Percentiles rank a stretch among this genome's conserved stretches.
Evolutionary conservation across 176 grass and related monocot species (phyloP).

Genomic region (Echinochloa phyllopogon): DNA sequence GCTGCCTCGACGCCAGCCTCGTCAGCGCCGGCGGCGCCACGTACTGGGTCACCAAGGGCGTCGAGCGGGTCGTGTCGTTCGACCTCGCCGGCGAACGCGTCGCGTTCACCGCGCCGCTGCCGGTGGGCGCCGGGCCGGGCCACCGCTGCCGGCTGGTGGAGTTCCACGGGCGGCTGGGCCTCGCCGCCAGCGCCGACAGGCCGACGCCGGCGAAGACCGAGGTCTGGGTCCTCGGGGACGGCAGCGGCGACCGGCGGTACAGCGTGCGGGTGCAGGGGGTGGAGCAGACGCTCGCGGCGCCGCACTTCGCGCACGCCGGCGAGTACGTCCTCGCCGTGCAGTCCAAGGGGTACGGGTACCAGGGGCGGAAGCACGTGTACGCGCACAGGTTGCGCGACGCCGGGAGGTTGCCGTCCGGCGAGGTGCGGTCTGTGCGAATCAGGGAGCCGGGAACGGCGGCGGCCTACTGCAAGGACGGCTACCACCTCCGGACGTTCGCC

Average conservation of each 20-base stretch:
- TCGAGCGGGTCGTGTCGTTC: slow-evolving; percentile 4
- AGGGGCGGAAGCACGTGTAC: background rate
- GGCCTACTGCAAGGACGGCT: background rate
- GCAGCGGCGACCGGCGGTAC: background rate
- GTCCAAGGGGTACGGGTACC: no score
- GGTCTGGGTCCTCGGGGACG: background rate
- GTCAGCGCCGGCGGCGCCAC: background rate
- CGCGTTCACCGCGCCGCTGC: background rate
- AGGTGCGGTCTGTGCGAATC: background rate
- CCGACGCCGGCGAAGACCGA: background rate
- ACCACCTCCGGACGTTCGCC: background rate
- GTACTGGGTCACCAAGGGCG: background rate
- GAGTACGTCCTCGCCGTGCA: background rate
- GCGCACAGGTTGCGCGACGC: background rate
- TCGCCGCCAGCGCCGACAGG: background rate
- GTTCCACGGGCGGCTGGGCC: background rate
- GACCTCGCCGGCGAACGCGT: background rate
- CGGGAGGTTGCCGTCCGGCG: background rate
- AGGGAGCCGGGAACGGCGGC: background rate
- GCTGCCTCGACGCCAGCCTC: background rate
- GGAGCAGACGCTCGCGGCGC: background rate
- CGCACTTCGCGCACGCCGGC: background rate
- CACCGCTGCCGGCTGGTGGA: background rate
- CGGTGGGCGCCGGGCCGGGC: background rate
- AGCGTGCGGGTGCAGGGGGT: background rate